Evolutionary conservation across 495 filamentous ascomycete species (phyloP).

Genomic region (Arthonia radiata): DNA sequence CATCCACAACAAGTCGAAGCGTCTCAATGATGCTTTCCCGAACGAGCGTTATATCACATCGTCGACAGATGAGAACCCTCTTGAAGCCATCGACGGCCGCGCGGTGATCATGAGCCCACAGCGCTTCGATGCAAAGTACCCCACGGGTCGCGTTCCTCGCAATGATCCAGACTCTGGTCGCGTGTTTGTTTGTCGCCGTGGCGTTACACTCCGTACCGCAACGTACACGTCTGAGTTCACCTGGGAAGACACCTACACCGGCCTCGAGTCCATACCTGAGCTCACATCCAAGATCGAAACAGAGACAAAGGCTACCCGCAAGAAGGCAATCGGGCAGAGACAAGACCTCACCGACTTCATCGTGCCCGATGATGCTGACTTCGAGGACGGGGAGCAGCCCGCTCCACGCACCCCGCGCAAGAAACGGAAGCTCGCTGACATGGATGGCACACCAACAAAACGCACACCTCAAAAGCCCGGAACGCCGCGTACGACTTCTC

Average conservation of each 20-base stretch:
- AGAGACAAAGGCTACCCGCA: constrained; percentile 48
- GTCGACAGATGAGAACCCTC: constrained; percentile 56
- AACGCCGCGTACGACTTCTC: constrained; percentile 31
- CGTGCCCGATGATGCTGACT: constrained; percentile 18
- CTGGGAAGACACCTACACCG: constrained; percentile 66
- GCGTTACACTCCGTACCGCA: constrained; percentile 64
- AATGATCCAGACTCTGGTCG: constrained; percentile 59
- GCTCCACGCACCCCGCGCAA: constrained; percentile 33
- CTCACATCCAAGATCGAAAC: constrained; percentile 40
- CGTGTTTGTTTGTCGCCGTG: constrained; percentile 71
- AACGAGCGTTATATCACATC: constrained; percentile 87
- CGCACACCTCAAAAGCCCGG: constrained; percentile 27
- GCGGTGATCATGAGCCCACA: constrained; percentile 52
- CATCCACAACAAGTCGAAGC: constrained; percentile 60
- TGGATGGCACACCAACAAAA: constrained; percentile 27
- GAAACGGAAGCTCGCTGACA: constrained; percentile 21
- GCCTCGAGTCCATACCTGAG: constrained; percentile 32
- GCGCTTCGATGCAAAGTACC: constrained; percentile 40
- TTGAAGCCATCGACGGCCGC: constrained; percentile 79
- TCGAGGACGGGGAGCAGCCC: too few species aligned
- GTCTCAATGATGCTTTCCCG: constrained; percentile 52
- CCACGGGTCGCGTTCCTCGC: constrained; percentile 48
- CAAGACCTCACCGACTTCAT: constrained; percentile 19
- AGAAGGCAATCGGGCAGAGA: constrained; percentile 11
- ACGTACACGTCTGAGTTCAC: constrained; percentile 81